Percentiles rank a stretch among this genome's conserved stretches.
Conservation (phyloP, 2,329 filamentous ascomycete species). For the Tolypocladium ophioglossoides region DNA sequence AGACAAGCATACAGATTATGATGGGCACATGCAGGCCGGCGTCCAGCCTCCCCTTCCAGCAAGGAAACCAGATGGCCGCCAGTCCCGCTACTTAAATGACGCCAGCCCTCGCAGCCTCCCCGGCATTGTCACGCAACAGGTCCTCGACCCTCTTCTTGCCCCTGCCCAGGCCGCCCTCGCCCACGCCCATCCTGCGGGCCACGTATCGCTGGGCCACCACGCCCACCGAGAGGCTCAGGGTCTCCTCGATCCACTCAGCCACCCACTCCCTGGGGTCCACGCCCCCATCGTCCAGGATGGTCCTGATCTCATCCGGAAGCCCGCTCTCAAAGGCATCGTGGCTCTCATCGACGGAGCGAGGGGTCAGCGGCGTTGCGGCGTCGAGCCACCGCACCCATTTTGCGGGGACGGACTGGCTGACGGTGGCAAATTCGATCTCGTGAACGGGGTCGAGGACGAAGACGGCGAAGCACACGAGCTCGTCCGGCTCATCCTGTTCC, state of each 20-base stretch:
- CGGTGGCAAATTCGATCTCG: conserved; percentile 71
- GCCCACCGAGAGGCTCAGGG: conserved; percentile 66
- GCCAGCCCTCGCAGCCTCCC: conserved; percentile 50
- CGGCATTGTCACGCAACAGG: conserved; percentile 43
- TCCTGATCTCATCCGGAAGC: conserved; percentile 72
- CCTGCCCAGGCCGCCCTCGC: conserved; percentile 58
- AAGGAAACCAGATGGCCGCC: background rate
- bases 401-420: conserved; percentile 74
- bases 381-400: conserved; percentile 92
- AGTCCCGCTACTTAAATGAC: conserved; percentile 26
- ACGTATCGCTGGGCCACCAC: conserved; percentile 92
- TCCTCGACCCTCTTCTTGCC: conserved; percentile 51
- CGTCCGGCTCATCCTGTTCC: conserved; percentile 43
- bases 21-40: background rate
- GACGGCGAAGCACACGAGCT: conserved; percentile 62
- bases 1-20: background rate
- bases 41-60: background rate
- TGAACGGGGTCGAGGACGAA: conserved; percentile 85
- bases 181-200: conserved; percentile 89
- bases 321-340: conserved; percentile 23
- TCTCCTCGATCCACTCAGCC: conserved; percentile 92
- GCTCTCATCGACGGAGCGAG: conserved; percentile 39
- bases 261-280: conserved; percentile 97
- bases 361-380: conserved; percentile 49
- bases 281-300: conserved; percentile 64